Evolutionary conservation across 2,329 filamentous ascomycete genomes (phyloP).

Genomic region (Sporothrix variecibatus): DNA sequence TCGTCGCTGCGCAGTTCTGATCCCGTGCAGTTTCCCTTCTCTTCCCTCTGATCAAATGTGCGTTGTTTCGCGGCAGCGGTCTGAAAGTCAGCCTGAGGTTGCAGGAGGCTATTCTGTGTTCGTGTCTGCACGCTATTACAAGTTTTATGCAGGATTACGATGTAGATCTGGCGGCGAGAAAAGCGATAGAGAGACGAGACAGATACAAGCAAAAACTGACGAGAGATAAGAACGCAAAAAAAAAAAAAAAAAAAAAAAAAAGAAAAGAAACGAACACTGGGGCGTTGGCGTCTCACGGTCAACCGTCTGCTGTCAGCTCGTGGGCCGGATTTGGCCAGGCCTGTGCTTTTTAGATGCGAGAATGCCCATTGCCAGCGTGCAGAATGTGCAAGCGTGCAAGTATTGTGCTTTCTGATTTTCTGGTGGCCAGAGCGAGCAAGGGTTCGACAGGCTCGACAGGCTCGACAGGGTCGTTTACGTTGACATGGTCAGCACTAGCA

Average conservation of each 20-base stretch:
- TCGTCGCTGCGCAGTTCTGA: not conserved
- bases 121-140: not conserved
- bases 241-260: not conserved
- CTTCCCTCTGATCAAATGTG: not conserved
- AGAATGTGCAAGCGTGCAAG: not conserved
- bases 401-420: no score
- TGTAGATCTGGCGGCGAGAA: not conserved
- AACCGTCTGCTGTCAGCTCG: not conserved
- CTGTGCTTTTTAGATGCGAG: not conserved
- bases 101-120: not conserved
- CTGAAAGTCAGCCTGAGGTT: conserved; percentile 4
- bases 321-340: not conserved
- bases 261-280: not conserved
- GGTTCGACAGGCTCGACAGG: not conserved
- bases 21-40: not conserved
- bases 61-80: not conserved
- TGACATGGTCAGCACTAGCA: not conserved
- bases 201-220: not conserved
- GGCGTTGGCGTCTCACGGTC: conserved; percentile 10
- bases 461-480: not conserved
- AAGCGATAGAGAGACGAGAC: not conserved
- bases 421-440: not conserved
- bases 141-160: conserved; percentile 4
- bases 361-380: no score
- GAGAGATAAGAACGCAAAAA: not conserved